These are phyloP conservation scores for Linum lewisii DNA, from an alignment of 345 rosid genomes.

Conservation along the genomic window DNA sequence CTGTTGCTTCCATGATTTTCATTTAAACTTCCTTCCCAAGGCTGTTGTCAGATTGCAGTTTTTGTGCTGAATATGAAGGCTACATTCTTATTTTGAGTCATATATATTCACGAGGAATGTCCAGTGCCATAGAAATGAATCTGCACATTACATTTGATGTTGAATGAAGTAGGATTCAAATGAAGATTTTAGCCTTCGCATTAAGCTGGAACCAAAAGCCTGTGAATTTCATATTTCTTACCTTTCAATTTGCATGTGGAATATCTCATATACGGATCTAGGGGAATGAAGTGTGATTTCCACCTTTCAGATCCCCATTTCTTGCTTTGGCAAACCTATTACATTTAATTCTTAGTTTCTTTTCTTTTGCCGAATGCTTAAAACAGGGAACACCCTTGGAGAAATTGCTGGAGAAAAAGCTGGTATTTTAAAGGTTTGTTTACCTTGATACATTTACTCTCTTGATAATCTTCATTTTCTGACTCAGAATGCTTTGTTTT, in stretches of 20 bases:
- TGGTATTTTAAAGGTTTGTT: slow-evolving; percentile 78
- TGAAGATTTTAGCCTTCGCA: too few species aligned
- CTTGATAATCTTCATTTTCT: background rate
- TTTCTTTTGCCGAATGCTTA: slow-evolving; percentile 16
- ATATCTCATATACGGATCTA: too few species aligned
- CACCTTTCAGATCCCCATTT: background rate
- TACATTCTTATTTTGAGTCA: too few species aligned
- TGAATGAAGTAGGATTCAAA: too few species aligned
- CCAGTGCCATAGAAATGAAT: too few species aligned
- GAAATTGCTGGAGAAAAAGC: slow-evolving; percentile 98
- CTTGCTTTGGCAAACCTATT: background rate
- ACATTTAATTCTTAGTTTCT: slow-evolving; percentile 8
- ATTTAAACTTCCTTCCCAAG: background rate
- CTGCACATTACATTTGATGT: too few species aligned
- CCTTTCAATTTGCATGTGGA: too few species aligned
- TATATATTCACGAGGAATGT: too few species aligned
- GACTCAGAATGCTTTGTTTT: background rate
- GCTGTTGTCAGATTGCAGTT: background rate
- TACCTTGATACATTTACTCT: background rate
- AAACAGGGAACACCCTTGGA: slow-evolving; percentile 81
- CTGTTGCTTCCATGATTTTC: background rate
- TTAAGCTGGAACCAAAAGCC: too few species aligned
- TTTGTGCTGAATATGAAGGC: background rate
- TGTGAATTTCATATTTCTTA: too few species aligned
- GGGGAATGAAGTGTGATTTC: background rate